Percentiles rank a stretch among this genome's conserved stretches.
Conservation (phyloP, 331 rosid genomes). For the Rosa hybrid region DNA sequence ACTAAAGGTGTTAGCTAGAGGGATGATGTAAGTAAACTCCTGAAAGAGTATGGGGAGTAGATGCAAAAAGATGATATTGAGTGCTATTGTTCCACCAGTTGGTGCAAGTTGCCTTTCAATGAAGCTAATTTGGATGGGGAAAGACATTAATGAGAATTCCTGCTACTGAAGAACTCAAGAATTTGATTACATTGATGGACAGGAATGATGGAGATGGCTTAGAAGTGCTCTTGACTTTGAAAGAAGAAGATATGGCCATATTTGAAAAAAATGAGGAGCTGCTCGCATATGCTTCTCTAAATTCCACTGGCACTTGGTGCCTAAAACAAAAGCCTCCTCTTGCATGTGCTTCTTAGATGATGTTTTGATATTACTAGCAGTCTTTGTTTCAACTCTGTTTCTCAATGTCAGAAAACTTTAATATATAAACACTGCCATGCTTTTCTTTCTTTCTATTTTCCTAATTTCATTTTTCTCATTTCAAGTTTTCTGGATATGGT, state of each 20-base stretch:
- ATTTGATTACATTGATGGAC: conserved; percentile 8
- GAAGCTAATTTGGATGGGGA: conserved; percentile 31
- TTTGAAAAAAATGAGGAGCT: conserved; percentile 11
- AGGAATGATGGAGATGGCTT: conserved; percentile 23
- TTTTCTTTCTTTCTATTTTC: no score
- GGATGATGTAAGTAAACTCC: background rate
- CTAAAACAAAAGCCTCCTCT: background rate
- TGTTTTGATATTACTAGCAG: background rate
- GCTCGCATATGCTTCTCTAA: conserved; percentile 5
- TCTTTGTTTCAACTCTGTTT: background rate
- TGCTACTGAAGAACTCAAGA: background rate
- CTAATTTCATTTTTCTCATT: no score
- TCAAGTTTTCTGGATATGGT: no score
- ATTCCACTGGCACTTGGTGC: background rate
- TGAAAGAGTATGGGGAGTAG: background rate
- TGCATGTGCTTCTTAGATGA: background rate
- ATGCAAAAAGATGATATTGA: background rate
- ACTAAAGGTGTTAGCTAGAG: background rate
- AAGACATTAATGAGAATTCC: conserved; percentile 11
- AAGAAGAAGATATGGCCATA: conserved; percentile 26
- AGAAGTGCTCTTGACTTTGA: conserved; percentile 20
- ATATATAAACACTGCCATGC: no score
- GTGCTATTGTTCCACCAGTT: conserved; percentile 2
- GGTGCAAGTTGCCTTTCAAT: conserved; percentile 24
- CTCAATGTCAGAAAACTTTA: background rate